Conservation (phyloP, 2,329 filamentous ascomycete genomes). For the Pyricularia pennisetigena region DNA sequence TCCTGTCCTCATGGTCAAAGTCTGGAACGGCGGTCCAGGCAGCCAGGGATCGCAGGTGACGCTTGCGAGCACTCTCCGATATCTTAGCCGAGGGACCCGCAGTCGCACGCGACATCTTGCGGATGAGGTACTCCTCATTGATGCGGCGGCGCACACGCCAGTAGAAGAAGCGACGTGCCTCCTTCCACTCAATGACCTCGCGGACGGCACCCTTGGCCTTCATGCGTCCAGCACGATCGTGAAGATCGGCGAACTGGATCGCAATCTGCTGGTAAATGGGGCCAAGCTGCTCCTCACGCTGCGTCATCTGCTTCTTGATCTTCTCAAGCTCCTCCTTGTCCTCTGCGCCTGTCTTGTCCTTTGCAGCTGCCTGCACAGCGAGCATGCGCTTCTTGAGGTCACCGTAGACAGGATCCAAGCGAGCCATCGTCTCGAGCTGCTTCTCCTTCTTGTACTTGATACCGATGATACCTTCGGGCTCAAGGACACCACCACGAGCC, state of each 20-base stretch:
- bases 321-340: slow-evolving; percentile 63
- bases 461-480: slow-evolving; percentile 95
- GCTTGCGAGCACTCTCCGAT: slow-evolving; percentile 42
- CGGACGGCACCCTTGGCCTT: slow-evolving; percentile 94
- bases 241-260: slow-evolving; percentile 93
- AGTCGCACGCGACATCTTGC: slow-evolving; percentile 57
- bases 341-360: slow-evolving; percentile 44
- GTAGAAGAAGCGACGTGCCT: slow-evolving; percentile 97
- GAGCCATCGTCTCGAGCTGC: slow-evolving; percentile 95
- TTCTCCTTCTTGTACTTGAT: slow-evolving; percentile 98
- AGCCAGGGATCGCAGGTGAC: slow-evolving; percentile 65
- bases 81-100: slow-evolving; percentile 17
- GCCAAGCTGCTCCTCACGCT: slow-evolving; percentile 78
- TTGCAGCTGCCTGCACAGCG: slow-evolving; percentile 15
- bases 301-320: slow-evolving; percentile 75
- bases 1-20: slow-evolving; percentile 70
- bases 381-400: slow-evolving; percentile 71
- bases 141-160: slow-evolving; percentile 95
- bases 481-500: slow-evolving; percentile 89
- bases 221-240: slow-evolving; percentile 96
- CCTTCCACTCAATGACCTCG: slow-evolving; percentile 71
- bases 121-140: slow-evolving; percentile 95
- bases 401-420: slow-evolving; percentile 76
- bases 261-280: slow-evolving; percentile 93
- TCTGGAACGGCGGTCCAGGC: slow-evolving; percentile 73